phyloP scores from a whole-genome alignment of 2,329 filamentous ascomycete genomes.

The Xylariales sp. region DNA sequence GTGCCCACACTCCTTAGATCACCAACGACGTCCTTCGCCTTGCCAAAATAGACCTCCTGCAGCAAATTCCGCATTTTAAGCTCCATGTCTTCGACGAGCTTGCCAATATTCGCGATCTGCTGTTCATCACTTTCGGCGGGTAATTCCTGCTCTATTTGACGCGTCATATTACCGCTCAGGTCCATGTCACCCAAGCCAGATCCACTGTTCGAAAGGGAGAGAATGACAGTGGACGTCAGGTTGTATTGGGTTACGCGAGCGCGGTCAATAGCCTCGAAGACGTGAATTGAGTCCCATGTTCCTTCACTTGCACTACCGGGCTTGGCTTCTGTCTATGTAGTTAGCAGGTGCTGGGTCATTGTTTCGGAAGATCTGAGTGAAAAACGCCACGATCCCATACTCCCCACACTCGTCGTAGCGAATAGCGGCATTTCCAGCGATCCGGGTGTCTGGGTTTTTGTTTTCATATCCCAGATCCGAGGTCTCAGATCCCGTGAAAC shows the following conservation, averaged over 20 bases:
- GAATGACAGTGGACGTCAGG: constrained; percentile 92
- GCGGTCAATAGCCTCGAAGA: constrained; percentile 93
- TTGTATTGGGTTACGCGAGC: constrained; percentile 94
- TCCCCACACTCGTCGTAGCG: too few relatives aligned
- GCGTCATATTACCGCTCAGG: constrained; percentile 94
- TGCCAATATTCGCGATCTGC: constrained; percentile 93
- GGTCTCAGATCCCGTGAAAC: too few relatives aligned
- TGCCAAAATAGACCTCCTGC: constrained; percentile 99
- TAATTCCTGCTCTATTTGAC: constrained; percentile 89
- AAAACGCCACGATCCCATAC: too few relatives aligned
- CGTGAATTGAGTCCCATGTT: constrained; percentile 97
- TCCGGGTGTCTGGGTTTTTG: too few relatives aligned
- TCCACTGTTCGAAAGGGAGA: constrained; percentile 69
- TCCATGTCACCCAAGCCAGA: constrained; percentile 75
- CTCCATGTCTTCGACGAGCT: constrained; percentile 98
- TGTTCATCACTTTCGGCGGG: constrained; percentile 84
- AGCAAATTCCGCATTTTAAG: constrained; percentile 97
- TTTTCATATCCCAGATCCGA: too few relatives aligned
- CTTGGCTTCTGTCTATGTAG: constrained; percentile 51
- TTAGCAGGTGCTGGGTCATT: constrained; percentile 1
- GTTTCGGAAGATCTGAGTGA: too few relatives aligned
- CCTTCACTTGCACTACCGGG: constrained; percentile 65
- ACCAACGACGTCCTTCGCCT: constrained; percentile 96
- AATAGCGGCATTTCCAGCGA: too few relatives aligned
- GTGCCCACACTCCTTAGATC: constrained; percentile 84